Conservation (phyloP, 2,329 filamentous ascomycete genomes). For the Macrophomina tecta region DNA sequence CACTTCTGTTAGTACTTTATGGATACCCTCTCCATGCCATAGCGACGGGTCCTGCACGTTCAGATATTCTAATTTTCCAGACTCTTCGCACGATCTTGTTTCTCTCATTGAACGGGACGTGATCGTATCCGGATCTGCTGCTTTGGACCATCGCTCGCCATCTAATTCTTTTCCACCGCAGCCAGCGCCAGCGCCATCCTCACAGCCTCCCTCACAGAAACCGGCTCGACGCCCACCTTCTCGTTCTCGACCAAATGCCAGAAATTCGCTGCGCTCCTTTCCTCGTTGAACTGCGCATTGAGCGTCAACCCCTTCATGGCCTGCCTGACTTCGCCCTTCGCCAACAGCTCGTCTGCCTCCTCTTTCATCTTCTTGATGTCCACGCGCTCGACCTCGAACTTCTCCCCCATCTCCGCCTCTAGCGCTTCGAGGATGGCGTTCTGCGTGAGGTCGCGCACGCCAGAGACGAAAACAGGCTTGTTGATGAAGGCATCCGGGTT, state of each 20-base stretch:
- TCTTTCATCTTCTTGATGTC: constrained; percentile 40
- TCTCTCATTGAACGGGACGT: no score
- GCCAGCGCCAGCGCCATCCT: constrained; percentile 33
- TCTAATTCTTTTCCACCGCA: neutral
- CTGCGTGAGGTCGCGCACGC: constrained; percentile 38
- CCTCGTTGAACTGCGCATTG: constrained; percentile 44
- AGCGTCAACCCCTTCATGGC: constrained; percentile 41
- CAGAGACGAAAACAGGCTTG: constrained; percentile 39
- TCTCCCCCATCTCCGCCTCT: constrained; percentile 33
- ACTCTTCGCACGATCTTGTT: no score
- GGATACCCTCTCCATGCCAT: no score
- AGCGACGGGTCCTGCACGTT: no score
- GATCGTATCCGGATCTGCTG: no score
- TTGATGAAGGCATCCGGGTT: constrained; percentile 36
- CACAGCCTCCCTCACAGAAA: constrained; percentile 39
- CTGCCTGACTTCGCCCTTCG: constrained; percentile 36
- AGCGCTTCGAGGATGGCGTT: constrained; percentile 36
- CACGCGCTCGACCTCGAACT: constrained; percentile 36
- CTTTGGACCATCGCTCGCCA: no score
- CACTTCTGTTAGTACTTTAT: no score
- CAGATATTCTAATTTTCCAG: no score
- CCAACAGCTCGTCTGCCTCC: constrained; percentile 37
- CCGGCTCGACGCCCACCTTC: constrained; percentile 36
- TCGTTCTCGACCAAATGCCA: constrained; percentile 39
- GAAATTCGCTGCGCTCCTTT: constrained; percentile 36